A percentile compares a stretch with the other conserved stretches of the same genome.
These are phyloP conservation scores for Neofusicoccum umdonicola DNA, from an alignment of 2,329 filamentous ascomycete species.

Conservation along the genomic window DNA sequence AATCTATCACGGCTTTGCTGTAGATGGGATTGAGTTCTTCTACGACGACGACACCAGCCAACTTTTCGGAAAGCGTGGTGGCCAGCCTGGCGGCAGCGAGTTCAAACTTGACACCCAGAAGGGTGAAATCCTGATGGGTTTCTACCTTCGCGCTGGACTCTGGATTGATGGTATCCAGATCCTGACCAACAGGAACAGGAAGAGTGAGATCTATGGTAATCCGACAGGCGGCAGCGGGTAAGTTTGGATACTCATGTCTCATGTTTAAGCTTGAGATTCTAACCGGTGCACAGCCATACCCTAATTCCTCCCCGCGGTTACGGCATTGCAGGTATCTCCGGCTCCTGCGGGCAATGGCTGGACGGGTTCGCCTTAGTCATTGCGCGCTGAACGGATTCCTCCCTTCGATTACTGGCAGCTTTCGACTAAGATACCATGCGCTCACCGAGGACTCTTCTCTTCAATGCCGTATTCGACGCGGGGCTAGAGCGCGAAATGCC, in stretches of 20 bases:
- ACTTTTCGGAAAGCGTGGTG: conserved; percentile 79
- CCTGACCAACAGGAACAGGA: conserved; percentile 82
- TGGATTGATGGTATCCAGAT: conserved; percentile 91
- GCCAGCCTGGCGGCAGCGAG: conserved; percentile 65
- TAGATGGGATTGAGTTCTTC: conserved; percentile 88
- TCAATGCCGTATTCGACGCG: not conserved
- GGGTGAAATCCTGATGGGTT: conserved; percentile 85
- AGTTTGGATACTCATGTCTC: conserved; percentile 38
- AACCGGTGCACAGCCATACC: conserved; percentile 62
- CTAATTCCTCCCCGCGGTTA: conserved; percentile 88
- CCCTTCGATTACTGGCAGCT: not conserved
- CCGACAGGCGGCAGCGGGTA: conserved; percentile 76
- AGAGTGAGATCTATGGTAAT: conserved; percentile 83
- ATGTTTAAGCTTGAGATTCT: conserved; percentile 18
- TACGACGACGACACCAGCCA: conserved; percentile 86
- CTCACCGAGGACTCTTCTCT: not conserved
- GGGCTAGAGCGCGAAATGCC: not conserved
- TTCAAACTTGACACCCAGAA: conserved; percentile 81
- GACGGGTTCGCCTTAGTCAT: conserved; percentile 85
- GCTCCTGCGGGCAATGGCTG: conserved; percentile 76
- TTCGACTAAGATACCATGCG: not conserved
- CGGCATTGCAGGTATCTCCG: conserved; percentile 81
- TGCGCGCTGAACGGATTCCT: conserved; percentile 52
- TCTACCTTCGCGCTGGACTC: conserved; percentile 73
- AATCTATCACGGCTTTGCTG: conserved; percentile 71